phyloP scores from a whole-genome alignment of 129 eudicot species.

The Flaveria bidentis region DNA sequence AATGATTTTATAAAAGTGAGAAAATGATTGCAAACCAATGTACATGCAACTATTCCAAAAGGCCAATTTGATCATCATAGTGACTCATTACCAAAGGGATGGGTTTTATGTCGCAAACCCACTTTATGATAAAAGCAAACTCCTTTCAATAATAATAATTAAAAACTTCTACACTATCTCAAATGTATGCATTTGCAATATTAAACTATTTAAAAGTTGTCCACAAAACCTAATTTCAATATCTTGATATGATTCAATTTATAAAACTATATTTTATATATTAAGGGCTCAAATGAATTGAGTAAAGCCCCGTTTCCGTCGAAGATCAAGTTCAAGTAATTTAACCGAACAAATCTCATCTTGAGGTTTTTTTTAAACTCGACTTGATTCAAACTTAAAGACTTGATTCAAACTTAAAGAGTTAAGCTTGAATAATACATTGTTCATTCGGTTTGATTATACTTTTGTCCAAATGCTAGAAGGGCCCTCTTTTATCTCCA shows the following conservation, averaged over 20 bases:
- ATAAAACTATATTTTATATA: no score
- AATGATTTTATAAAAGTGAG: constrained; percentile 17
- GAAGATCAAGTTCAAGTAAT: neutral
- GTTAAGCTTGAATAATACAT: neutral
- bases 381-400: no score
- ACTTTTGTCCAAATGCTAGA: neutral
- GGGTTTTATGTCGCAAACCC: constrained; percentile 43
- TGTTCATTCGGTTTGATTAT: neutral
- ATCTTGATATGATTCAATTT: neutral
- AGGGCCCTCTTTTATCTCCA: neutral
- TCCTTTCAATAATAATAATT: constrained; percentile 24
- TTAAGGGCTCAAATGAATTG: no score
- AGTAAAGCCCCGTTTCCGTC: neutral
- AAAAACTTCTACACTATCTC: constrained; percentile 17
- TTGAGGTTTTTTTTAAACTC: neutral
- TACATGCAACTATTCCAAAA: constrained; percentile 42
- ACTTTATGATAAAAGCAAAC: constrained; percentile 40
- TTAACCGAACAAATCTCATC: neutral
- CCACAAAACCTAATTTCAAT: constrained; percentile 4
- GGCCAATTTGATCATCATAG: constrained; percentile 38
- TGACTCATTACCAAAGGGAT: constrained; percentile 42
- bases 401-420: no score
- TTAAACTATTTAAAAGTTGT: neutral
- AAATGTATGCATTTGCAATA: neutral
- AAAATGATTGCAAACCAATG: constrained; percentile 37